Evolutionary conservation across 345 rosid species (phyloP).

Genomic region (Euphorbia pulcherrima): DNA sequence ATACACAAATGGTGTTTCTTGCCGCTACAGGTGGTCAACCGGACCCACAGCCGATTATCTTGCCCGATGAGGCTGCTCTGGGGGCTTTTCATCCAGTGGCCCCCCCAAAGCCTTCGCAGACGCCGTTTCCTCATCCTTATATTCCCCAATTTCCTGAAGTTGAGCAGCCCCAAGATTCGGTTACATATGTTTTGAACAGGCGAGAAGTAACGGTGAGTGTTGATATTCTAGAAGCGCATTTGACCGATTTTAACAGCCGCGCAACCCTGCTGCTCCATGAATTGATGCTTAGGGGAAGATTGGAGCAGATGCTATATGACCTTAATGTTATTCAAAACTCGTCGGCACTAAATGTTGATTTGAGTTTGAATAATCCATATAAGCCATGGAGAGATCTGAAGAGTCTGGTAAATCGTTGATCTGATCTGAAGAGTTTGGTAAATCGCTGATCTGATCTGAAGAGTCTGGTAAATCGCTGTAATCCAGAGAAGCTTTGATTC

Average conservation of each 20-base stretch:
- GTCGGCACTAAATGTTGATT: neutral
- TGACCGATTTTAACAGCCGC: neutral
- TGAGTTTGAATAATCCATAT: neutral
- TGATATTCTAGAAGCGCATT: too few relatives aligned
- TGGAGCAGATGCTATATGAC: conserved; percentile 4
- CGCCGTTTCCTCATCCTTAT: neutral
- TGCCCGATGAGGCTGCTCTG: neutral
- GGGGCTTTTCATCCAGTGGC: neutral
- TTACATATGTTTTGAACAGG: neutral
- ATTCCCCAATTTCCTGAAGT: neutral
- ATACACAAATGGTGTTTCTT: too few relatives aligned
- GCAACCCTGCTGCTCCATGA: neutral
- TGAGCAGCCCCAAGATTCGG: neutral
- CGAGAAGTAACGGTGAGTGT: neutral
- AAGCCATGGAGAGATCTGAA: too few relatives aligned
- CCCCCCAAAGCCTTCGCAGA: neutral
- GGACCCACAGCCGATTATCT: neutral
- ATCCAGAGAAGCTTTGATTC: too few relatives aligned
- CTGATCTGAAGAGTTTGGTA: too few relatives aligned
- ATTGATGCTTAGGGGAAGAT: neutral
- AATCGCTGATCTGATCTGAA: too few relatives aligned
- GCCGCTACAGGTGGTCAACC: too few relatives aligned
- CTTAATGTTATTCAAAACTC: conserved; percentile 6
- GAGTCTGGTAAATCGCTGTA: too few relatives aligned
- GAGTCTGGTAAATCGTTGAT: too few relatives aligned